Evolutionary conservation across 352 stramenopile genomes (phyloP), one percentile per base, ranked within the genome.

Genomic region (Globisporangium apiculatum): DNA sequence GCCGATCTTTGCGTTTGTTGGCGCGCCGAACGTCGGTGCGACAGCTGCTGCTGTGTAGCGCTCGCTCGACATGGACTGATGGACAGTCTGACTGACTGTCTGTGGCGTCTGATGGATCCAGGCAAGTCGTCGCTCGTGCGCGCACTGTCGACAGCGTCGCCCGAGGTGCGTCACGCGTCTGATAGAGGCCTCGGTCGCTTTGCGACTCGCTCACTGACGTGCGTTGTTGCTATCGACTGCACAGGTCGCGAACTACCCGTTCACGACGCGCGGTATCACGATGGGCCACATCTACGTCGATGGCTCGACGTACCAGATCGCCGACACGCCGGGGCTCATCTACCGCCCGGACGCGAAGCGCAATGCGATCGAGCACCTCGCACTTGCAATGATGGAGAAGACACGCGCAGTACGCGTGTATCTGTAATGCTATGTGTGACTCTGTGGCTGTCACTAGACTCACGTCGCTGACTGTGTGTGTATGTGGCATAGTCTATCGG

Each of bases 251-350:
- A 95, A 95, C 55, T 95, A 95, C 38, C 85, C 85, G 40, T 95
- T 95, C 61, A 95, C 85, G 37, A 95, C 85, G 12, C 77, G 85
- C 17, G 85, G 83, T 41, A 92, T 95, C 53, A 93, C 85, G 7
- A 93, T 95, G 76, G 85, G 85, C 3, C 85, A 95, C 56, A 86
- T 95, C 56, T 94, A 89, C 58, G 79, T 93, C 31, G 71, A 92
- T 42, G 83, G 83, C 43, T 75, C 84, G 49, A 85, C 85, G 15
- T 92, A 89, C 51, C 85, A 94, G 85, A 92, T 95, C 18, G 85
- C 83, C 6, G 85, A 95, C 57, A 93, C 83, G 1, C 80, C 80
- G 10, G 80, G 80, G 45, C 61, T 91, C 49, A 78, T 91, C 58
- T 87, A 74, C 48, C 76, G 80, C 35, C 69, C 80, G 2, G 75